These are phyloP conservation scores for Hanseniaspora thailandica DNA, from an alignment of 805 yeast genomes.

Conservation along the genomic window DNA sequence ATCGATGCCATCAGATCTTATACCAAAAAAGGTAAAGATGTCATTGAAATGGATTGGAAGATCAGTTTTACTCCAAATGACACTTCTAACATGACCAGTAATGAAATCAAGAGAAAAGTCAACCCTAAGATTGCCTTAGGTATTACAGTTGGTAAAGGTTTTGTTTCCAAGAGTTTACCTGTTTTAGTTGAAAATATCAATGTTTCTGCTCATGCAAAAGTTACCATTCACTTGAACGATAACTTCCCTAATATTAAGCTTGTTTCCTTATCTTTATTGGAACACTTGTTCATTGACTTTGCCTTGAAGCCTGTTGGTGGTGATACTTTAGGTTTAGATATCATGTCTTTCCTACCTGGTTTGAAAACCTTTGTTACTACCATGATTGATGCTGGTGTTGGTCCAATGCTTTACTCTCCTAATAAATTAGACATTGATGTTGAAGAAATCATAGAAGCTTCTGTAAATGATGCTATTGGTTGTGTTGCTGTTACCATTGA, in stretches of 20 bases:
- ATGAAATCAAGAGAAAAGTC: constrained; percentile 54
- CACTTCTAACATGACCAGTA: constrained; percentile 71
- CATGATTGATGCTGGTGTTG: constrained; percentile 55
- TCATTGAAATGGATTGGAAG: constrained; percentile 75
- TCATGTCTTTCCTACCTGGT: constrained; percentile 77
- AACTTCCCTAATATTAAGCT: constrained; percentile 68
- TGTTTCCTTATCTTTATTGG: constrained; percentile 60
- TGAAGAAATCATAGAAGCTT: constrained; percentile 54
- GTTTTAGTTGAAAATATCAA: constrained; percentile 72
- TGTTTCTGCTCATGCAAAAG: constrained; percentile 55
- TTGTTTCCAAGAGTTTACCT: constrained; percentile 66
- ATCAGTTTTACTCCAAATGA: constrained; percentile 73
- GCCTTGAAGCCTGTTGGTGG: constrained; percentile 80
- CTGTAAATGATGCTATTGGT: constrained; percentile 58
- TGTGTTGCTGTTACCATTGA: constrained; percentile 52
- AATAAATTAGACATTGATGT: constrained; percentile 66
- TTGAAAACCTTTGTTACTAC: constrained; percentile 59
- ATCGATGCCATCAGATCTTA: constrained; percentile 61
- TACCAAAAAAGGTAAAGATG: constrained; percentile 54
- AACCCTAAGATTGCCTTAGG: constrained; percentile 76
- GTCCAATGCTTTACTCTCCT: constrained; percentile 75
- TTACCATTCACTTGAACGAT: constrained; percentile 49
- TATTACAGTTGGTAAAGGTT: constrained; percentile 68
- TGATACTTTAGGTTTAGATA: constrained; percentile 74
- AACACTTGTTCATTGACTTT: constrained; percentile 68